A percentile compares a stretch with the other conserved stretches of the same genome.
These are phyloP conservation scores for Eutrema salsugineum DNA, from an alignment of 441 rosid species.

Conservation along the genomic window DNA sequence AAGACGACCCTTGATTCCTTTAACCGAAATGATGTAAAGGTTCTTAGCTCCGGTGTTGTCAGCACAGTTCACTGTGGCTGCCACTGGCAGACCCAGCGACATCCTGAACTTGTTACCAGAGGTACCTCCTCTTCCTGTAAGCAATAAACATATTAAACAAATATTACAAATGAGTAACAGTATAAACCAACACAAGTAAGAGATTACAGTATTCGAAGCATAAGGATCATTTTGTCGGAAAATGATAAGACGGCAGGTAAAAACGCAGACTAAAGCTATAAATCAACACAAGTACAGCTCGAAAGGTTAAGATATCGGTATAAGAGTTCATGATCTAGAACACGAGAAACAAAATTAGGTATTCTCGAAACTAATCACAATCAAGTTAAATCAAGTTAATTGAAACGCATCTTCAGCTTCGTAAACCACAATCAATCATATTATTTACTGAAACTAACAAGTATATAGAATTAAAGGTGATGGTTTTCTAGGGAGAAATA, in stretches of 20 bases:
- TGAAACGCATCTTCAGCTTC: neutral
- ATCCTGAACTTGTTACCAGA: slow-evolving; percentile 35
- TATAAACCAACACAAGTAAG: too few relatives aligned
- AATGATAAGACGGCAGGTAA: neutral
- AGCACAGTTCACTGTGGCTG: slow-evolving; percentile 34
- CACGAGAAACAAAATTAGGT: neutral
- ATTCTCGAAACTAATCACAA: neutral
- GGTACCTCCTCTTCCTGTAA: slow-evolving; percentile 31
- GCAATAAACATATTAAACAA: neutral
- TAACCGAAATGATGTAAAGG: slow-evolving; percentile 30
- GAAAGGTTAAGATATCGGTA: neutral
- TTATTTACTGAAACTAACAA: neutral
- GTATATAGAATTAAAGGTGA: neutral
- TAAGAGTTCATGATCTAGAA: neutral
- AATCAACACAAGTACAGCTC: neutral
- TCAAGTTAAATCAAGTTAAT: neutral
- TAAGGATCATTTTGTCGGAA: neutral
- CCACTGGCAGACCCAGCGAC: slow-evolving; percentile 36
- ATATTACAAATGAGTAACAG: neutral
- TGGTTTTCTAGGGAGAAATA: neutral
- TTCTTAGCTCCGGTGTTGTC: slow-evolving; percentile 34
- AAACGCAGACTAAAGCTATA: neutral
- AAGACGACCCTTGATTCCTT: slow-evolving; percentile 34
- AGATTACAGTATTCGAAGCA: neutral
- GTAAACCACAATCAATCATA: neutral